These are phyloP conservation scores for Hypomyces rosellus DNA, from an alignment of 2,329 filamentous ascomycete genomes.

Conservation along the genomic window DNA sequence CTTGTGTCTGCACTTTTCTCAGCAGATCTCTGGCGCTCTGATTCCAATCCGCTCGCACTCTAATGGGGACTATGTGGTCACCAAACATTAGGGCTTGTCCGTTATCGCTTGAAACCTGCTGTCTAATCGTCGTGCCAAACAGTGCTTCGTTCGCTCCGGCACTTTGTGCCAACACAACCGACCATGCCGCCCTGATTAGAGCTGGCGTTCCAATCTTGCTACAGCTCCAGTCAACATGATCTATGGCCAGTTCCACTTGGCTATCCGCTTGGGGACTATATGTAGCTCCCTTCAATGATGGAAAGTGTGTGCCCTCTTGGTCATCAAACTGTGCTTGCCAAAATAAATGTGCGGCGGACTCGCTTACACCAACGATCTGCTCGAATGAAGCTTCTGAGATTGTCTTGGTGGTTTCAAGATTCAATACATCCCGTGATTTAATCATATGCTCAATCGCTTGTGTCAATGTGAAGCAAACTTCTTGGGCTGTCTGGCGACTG, in stretches of 20 bases:
- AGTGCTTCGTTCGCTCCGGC: conserved; percentile 31
- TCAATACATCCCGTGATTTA: too few relatives aligned
- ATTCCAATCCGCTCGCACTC: conserved; percentile 27
- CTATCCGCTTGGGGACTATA: neutral
- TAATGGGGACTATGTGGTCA: conserved; percentile 33
- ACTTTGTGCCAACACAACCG: conserved; percentile 44
- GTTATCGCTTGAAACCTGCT: conserved; percentile 17
- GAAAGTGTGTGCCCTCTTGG: neutral
- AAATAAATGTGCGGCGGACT: neutral
- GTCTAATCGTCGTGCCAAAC: conserved; percentile 38
- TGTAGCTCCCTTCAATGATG: neutral
- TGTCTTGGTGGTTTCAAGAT: too few relatives aligned
- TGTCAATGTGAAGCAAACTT: too few relatives aligned
- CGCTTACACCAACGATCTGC: conserved; percentile 24
- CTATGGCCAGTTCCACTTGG: too few relatives aligned
- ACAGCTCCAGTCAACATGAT: too few relatives aligned
- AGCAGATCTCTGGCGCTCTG: conserved; percentile 8
- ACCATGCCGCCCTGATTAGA: conserved; percentile 36
- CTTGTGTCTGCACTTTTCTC: conserved; percentile 10
- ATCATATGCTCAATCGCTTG: too few relatives aligned
- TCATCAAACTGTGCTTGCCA: neutral
- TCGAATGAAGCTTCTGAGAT: conserved; percentile 30
- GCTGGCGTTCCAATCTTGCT: conserved; percentile 5
- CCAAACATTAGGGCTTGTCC: conserved; percentile 24
- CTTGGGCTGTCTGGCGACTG: too few relatives aligned